A percentile compares a stretch with the other conserved stretches of the same genome.
These are phyloP conservation scores for Fusarium protoensiforme DNA, from an alignment of 2,329 filamentous ascomycete genomes.

Conservation along the genomic window DNA sequence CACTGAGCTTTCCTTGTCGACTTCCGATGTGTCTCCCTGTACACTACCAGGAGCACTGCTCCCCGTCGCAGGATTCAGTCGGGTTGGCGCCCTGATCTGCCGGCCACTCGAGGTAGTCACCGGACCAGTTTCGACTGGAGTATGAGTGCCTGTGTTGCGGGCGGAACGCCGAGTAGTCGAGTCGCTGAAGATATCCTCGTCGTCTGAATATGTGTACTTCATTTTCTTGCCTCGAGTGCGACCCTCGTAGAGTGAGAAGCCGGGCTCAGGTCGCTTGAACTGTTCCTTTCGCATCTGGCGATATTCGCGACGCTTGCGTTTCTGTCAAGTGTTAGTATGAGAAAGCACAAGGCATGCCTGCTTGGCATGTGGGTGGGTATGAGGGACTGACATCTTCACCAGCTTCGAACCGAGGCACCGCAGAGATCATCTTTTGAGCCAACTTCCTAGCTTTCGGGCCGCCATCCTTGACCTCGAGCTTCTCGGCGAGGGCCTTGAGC, in stretches of 20 bases:
- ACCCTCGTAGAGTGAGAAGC: conserved; percentile 94
- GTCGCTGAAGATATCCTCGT: conserved; percentile 79
- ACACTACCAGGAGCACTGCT: conserved; percentile 60
- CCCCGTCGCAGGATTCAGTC: conserved; percentile 71
- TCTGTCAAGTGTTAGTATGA: conserved; percentile 62
- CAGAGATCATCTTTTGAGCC: conserved; percentile 79
- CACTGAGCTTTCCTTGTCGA: conserved; percentile 53
- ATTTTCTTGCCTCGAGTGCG: conserved; percentile 95
- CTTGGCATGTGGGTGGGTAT: background rate
- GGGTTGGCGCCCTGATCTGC: conserved; percentile 77
- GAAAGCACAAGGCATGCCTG: background rate
- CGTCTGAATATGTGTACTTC: conserved; percentile 95
- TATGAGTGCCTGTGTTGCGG: conserved; percentile 79
- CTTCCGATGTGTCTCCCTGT: conserved; percentile 56
- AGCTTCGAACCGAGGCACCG: conserved; percentile 90
- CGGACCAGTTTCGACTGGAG: conserved; percentile 74
- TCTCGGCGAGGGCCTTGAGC: conserved; percentile 78
- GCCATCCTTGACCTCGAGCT: conserved; percentile 80
- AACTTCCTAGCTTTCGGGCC: conserved; percentile 84
- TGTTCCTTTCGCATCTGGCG: conserved; percentile 85
- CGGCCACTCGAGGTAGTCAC: conserved; percentile 86
- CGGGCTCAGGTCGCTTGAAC: conserved; percentile 87
- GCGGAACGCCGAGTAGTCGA: conserved; percentile 74
- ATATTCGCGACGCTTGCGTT: conserved; percentile 93
- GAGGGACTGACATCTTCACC: conserved; percentile 79